Evolutionary conservation across 306 rosid species (phyloP), one percentile per base, ranked within the genome.

Genomic region (Lotus japonicus): DNA sequence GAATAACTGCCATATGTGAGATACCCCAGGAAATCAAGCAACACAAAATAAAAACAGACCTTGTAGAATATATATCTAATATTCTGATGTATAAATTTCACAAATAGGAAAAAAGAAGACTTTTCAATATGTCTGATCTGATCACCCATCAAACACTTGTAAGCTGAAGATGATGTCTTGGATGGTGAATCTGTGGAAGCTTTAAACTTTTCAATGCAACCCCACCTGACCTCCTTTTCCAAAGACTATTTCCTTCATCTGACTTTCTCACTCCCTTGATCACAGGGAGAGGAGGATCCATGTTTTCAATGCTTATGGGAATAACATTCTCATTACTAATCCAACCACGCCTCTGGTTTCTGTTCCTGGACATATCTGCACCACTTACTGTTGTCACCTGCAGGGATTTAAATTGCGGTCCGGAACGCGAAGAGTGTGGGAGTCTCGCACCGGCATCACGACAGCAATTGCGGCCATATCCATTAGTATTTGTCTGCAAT

Each of bases 191-290:
- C 56, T 78, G 95, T 8, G 77, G 90, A 71, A 87, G 82, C 80
- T 82, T 87, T 49, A 87, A 70, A 57, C 68, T 71, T 84, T 64
- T 57, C 66, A 90, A 69, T 33, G 80, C 74, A 55, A 57, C 77
- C 76, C 89, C 95, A 69, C 90, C 89, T 2, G 88, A 82, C 61
- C 97, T 90, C 73, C 97, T 85, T 68, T 84, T 85, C 89, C 95
- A 90, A 9, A 90, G 79, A 73, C 79, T 87, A 3, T 69, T 58
- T 41, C 60, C 76, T 49, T 66, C 75, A 50, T 66, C 82, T 3
- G 64, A 15, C 53, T 64, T 81, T 13, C 35, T 41, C 74, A 57
- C 81, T 69, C 53, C 14, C 82, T 83, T 84, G 13, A 77, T 72
- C 72, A 87, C 92, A 61, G 92, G 92, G 67, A 87, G 38, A 35